Base-by-base conservation (phyloP, 2,329 filamentous ascomycete species). In the Aureobasidium uvarum region DNA sequence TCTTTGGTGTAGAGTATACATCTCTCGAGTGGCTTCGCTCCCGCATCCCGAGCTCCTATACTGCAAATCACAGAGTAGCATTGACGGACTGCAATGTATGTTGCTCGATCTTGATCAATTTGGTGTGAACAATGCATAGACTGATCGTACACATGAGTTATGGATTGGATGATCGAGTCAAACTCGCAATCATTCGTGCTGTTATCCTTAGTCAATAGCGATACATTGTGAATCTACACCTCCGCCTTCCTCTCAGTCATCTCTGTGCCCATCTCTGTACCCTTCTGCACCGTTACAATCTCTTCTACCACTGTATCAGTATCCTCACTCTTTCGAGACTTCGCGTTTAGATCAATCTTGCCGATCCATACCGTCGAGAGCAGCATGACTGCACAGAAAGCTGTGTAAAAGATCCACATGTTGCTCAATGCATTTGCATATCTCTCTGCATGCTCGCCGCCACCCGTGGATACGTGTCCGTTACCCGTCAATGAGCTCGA, bases 371-470 rank as follows among this genome's bases (percentile, higher is more conserved):
- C 4, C 1, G 62, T 36, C 5, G 48, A 33, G 8, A 64, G 3
- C 4, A 64, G 50, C 62, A 64, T 64, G 36, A 64, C 50, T 25
- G 50, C 62, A 23, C 79, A 75, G 28, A 82, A 70, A 51, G 72
- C 73, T 0, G 79, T 80, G 62, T 81, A 82, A 68, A 83, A 67
- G 33, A 82, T 81, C 70, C 79, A 83, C 72, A 84, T 79, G 66
- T 82, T 81, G 41, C 79, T 74, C 60, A 83, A 68, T 1, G 81
- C 81, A 1, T 78, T 78, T 2, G 81, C 80, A 36, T 79, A 73
- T 3, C 6, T 45, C 11, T 41, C 10, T 2, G 60, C 23, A 5
- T 18, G 38, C 13, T 36, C 18, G n/a, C 50, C 60, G 10, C 48
- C 46, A n/a, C 60, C 62, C 5, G 62, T 50, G 10, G 33, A 45